phyloP scores from a whole-genome alignment of 2,329 filamentous ascomycete species.

The Fusarium gaditjirri region DNA sequence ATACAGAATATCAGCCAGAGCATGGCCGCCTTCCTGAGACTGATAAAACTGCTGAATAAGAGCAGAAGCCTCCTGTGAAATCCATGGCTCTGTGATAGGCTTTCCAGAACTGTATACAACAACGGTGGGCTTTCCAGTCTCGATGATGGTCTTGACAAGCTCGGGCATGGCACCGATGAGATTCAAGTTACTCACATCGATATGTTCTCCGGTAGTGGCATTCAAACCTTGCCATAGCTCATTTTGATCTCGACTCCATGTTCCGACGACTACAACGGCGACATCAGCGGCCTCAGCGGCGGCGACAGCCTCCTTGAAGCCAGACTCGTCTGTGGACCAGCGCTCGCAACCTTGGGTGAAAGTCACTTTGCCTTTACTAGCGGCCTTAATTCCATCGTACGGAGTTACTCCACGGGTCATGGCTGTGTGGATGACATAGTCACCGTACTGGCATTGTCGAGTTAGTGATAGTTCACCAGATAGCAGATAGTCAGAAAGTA shows the following conservation, averaged over 20 bases:
- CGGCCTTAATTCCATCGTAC: constrained; percentile 72
- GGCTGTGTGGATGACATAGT: constrained; percentile 75
- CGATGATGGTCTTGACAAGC: constrained; percentile 73
- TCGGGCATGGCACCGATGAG: constrained; percentile 77
- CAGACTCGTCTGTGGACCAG: constrained; percentile 76
- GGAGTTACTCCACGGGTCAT: constrained; percentile 75
- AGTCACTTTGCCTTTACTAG: constrained; percentile 68
- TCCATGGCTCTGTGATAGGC: constrained; percentile 78
- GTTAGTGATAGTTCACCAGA: constrained; percentile 3
- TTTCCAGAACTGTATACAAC: constrained; percentile 77
- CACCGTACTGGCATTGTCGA: constrained; percentile 64
- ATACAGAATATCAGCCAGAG: constrained; percentile 73
- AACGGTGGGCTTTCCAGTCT: constrained; percentile 73
- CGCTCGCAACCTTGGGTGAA: constrained; percentile 78
- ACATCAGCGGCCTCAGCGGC: constrained; percentile 75
- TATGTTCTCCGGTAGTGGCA: constrained; percentile 79
- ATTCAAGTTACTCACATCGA: constrained; percentile 71
- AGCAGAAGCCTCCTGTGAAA: constrained; percentile 70
- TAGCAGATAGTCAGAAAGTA: not conserved
- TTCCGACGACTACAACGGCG: constrained; percentile 78
- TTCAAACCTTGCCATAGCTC: constrained; percentile 78
- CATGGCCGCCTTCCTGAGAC: constrained; percentile 73
- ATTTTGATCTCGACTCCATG: constrained; percentile 78
- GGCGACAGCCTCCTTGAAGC: constrained; percentile 73
- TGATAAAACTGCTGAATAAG: constrained; percentile 81